These are phyloP conservation scores for Fraxinus ornus DNA, from an alignment of 305 asterid species.

Conservation along the genomic window DNA sequence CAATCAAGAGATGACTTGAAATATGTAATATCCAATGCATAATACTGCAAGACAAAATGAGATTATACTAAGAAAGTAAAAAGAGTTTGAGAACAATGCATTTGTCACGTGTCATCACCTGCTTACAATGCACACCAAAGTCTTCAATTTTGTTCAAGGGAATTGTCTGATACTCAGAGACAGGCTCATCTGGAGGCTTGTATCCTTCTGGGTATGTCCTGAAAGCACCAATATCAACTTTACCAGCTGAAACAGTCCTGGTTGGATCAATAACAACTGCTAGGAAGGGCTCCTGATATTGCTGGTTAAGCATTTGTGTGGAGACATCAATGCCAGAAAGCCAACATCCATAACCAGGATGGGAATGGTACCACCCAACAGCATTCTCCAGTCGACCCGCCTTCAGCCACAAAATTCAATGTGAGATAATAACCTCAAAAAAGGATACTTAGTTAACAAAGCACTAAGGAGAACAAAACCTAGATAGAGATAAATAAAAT, in stretches of 20 bases:
- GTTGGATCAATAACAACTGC: conserved; percentile 99
- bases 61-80: conserved; percentile 8
- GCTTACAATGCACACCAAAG: conserved; percentile 98
- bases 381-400: conserved; percentile 94
- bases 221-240: conserved; percentile 96
- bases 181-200: conserved; percentile 92
- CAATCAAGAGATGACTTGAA: conserved; percentile 91
- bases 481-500: not conserved
- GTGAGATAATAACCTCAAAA: not conserved
- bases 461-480: conserved; percentile 1
- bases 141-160: conserved; percentile 97
- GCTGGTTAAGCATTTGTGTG: conserved; percentile 97
- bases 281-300: conserved; percentile 89
- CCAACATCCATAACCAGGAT: conserved; percentile 99
- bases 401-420: conserved; percentile 35
- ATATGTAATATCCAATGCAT: conserved; percentile 87
- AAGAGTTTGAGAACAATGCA: conserved; percentile 1
- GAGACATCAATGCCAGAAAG: conserved; percentile 96
- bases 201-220: conserved; percentile 95
- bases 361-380: conserved; percentile 98
- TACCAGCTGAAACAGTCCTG: conserved; percentile 96
- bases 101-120: conserved; percentile 41
- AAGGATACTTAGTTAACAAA: not conserved
- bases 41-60: conserved; percentile 60
- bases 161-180: conserved; percentile 91